Conservation (phyloP, 345 rosid species). For the Eucalyptus paniculata region DNA sequence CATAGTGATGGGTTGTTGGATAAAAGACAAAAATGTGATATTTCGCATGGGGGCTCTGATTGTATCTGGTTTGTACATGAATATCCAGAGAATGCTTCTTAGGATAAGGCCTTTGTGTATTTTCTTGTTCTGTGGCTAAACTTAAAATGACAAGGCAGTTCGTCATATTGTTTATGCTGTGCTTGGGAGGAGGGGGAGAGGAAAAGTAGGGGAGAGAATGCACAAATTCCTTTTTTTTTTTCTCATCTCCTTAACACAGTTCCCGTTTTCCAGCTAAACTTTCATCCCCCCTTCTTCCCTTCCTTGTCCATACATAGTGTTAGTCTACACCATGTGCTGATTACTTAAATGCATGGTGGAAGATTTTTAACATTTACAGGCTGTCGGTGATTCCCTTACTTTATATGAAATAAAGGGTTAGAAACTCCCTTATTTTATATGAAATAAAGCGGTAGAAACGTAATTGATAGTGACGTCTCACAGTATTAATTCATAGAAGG, state of each 20-base stretch:
- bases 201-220: background rate
- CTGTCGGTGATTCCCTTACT: background rate
- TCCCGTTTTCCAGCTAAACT: background rate
- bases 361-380: background rate
- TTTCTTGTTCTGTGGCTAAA: background rate
- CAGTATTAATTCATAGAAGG: background rate
- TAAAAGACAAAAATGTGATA: background rate
- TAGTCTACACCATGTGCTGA: background rate
- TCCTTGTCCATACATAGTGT: background rate
- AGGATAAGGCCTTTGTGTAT: background rate
- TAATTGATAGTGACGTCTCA: background rate
- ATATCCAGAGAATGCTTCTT: background rate
- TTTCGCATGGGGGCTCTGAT: background rate
- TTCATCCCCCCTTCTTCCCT: background rate
- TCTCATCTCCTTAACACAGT: background rate
- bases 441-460: background rate
- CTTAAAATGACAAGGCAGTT: background rate
- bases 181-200: background rate
- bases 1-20: background rate
- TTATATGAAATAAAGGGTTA: background rate
- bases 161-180: background rate
- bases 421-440: background rate
- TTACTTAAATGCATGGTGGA: background rate
- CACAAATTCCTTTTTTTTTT: background rate
- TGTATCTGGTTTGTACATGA: background rate